A percentile compares a stretch with the other conserved stretches of the same genome.
Conservation (phyloP, 2,329 filamentous ascomycete genomes). For the Talaromyces marneffei region DNA sequence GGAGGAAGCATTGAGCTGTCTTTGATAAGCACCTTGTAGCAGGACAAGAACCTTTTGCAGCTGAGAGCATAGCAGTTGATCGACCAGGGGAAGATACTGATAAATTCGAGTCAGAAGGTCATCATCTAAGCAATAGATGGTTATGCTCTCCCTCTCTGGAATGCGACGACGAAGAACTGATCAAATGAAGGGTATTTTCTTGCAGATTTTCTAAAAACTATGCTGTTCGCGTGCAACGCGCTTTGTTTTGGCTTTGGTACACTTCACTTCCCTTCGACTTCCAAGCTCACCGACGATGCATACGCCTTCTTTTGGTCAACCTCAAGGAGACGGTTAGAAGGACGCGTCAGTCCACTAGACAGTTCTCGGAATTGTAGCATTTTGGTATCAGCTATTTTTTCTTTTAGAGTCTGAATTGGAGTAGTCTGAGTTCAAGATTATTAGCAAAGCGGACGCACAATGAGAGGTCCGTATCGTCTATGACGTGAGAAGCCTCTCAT, state of each 20-base stretch:
- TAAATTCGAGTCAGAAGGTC: conserved; percentile 8
- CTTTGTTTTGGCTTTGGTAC: not conserved
- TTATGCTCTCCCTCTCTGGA: not conserved
- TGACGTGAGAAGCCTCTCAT: not conserved
- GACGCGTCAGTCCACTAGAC: not conserved
- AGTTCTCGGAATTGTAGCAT: not conserved
- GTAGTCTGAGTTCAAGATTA: not conserved
- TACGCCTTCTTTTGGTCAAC: not conserved
- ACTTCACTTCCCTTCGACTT: not conserved
- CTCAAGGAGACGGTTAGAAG: not conserved
- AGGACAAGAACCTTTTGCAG: conserved; percentile 15
- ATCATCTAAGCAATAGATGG: conserved; percentile 13
- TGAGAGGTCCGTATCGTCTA: not conserved
- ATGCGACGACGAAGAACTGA: not conserved
- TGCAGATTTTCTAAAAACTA: not conserved
- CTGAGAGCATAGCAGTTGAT: conserved; percentile 16
- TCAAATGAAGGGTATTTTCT: not conserved
- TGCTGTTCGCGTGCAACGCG: not conserved
- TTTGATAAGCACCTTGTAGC: conserved; percentile 8
- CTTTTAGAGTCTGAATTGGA: no score
- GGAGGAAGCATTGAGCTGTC: conserved; percentile 12
- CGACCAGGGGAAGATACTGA: conserved; percentile 12
- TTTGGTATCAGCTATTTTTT: no score
- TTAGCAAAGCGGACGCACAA: not conserved
- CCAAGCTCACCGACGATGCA: not conserved